Percentiles rank a stretch among this genome's conserved stretches.
These are phyloP conservation scores for Raphanus sativus DNA, from an alignment of 345 rosid species.

Conservation along the genomic window DNA sequence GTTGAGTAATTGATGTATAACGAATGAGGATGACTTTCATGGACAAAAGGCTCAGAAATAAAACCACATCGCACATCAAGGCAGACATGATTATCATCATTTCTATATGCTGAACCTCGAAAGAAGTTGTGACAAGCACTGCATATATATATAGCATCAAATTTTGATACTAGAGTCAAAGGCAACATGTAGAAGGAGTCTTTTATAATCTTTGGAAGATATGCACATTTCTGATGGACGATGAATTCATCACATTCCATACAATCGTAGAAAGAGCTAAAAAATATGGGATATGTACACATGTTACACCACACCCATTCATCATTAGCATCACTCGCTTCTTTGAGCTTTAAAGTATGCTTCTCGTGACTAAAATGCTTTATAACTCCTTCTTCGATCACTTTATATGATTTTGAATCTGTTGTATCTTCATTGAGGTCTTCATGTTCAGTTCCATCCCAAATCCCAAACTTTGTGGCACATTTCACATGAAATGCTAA, in stretches of 20 bases:
- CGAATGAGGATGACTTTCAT: neutral
- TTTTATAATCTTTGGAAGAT: neutral
- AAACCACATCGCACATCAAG: neutral
- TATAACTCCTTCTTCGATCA: neutral
- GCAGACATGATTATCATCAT: neutral
- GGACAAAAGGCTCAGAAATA: neutral
- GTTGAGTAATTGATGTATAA: neutral
- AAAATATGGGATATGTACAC: neutral
- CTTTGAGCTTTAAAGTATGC: neutral
- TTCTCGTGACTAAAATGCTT: neutral
- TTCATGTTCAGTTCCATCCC: neutral
- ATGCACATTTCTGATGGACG: neutral
- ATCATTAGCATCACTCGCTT: neutral
- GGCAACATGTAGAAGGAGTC: neutral
- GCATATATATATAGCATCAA: neutral
- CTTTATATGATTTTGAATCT: neutral
- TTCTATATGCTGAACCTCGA: neutral
- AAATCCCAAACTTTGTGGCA: neutral
- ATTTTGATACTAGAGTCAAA: neutral
- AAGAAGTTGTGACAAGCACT: neutral
- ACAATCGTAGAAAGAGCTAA: neutral
- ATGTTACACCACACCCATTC: neutral
- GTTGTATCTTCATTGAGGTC: neutral
- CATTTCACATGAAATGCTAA: neutral
- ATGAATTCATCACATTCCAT: neutral